Conservation (phyloP, 306 rosid species). For the Rosa lucieae region DNA sequence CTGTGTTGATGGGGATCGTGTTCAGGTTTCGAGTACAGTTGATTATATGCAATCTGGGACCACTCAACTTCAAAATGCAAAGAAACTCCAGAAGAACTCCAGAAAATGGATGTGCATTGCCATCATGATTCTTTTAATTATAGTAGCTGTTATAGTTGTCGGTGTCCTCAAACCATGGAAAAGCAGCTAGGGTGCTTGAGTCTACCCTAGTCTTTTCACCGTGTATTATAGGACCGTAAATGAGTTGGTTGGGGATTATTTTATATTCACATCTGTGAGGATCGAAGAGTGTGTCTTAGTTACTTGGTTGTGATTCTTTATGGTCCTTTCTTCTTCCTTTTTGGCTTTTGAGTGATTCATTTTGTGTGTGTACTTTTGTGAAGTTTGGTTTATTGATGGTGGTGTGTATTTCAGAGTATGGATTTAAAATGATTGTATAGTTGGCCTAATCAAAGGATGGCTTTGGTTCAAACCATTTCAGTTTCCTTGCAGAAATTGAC, state of each 20-base stretch:
- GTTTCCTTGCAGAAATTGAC: not conserved
- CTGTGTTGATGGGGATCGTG: conserved; percentile 46
- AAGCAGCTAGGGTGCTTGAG: conserved; percentile 64
- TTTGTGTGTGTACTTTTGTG: conserved; percentile 17
- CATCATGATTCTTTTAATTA: conserved; percentile 64
- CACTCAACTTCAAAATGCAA: conserved; percentile 74
- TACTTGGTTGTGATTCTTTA: conserved; percentile 21
- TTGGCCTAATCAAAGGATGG: not conserved
- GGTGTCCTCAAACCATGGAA: conserved; percentile 84
- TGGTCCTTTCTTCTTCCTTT: not conserved
- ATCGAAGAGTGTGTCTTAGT: conserved; percentile 18
- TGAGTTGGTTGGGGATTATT: conserved; percentile 28
- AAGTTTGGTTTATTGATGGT: conserved; percentile 38
- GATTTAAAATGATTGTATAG: conserved; percentile 5
- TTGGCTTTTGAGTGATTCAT: conserved; percentile 3
- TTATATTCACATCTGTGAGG: conserved; percentile 19
- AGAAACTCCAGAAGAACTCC: conserved; percentile 82
- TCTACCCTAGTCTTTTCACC: conserved; percentile 38
- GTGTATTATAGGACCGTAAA: conserved; percentile 23
- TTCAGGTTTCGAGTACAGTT: conserved; percentile 71
- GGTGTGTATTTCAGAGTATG: conserved; percentile 38
- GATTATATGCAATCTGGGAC: conserved; percentile 82
- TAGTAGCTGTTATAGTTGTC: conserved; percentile 67
- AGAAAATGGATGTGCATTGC: conserved; percentile 92
- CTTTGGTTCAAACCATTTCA: not conserved